phyloP scores from a whole-genome alignment of 202 grass and related monocot species.

The Saccharum hybrid region DNA sequence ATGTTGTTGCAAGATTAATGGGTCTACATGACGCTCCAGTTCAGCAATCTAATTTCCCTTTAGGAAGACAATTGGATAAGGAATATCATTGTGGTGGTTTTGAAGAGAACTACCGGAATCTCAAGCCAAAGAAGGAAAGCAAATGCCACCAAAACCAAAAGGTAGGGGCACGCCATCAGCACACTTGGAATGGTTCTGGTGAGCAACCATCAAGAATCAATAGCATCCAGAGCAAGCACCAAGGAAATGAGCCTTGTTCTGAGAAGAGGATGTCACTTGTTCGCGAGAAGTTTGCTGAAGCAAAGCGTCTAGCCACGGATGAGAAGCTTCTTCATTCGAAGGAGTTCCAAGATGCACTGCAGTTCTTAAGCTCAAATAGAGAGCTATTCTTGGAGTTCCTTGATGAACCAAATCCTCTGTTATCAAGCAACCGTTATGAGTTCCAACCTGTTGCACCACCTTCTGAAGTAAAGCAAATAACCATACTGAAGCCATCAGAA shows the following conservation, averaged over 20 bases:
- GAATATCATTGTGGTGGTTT: conserved; percentile 48
- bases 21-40: conserved; percentile 65
- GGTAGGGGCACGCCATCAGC: conserved; percentile 15
- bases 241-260: conserved; percentile 51
- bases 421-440: conserved; percentile 59
- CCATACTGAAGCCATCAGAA: conserved; percentile 84
- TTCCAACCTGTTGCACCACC: conserved; percentile 42
- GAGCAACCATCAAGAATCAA: conserved; percentile 44
- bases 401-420: conserved; percentile 69
- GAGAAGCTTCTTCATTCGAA: conserved; percentile 92
- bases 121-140: conserved; percentile 53
- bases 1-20: conserved; percentile 92
- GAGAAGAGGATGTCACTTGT: conserved; percentile 91
- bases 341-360: conserved; percentile 88
- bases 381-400: conserved; percentile 95
- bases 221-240: conserved; percentile 31
- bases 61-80: conserved; percentile 24
- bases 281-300: conserved; percentile 87
- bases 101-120: conserved; percentile 34
- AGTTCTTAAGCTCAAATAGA: conserved; percentile 93
- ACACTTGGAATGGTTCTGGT: conserved; percentile 42
- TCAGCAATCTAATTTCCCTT: conserved; percentile 46
- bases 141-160: conserved; percentile 47
- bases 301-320: conserved; percentile 75
- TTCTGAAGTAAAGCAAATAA: conserved; percentile 79